Base-by-base conservation (phyloP, 2,329 filamentous ascomycete genomes). In the Aciculosporium take region DNA sequence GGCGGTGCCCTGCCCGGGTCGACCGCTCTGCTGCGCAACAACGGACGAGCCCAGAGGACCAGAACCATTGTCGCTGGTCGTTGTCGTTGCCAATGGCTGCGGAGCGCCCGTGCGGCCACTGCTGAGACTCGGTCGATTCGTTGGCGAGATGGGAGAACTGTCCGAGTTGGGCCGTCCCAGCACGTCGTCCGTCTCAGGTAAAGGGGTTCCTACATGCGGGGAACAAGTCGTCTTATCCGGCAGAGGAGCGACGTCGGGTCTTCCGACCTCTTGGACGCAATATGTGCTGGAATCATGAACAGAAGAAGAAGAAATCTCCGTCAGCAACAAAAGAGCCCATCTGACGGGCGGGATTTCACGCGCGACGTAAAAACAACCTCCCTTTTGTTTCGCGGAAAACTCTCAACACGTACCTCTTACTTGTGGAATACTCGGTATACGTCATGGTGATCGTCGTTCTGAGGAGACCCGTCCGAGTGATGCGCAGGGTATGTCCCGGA, bases 391-490 rank as follows among this genome's bases (percentile, higher is more conserved):
- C 13, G 27, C 27, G 10, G n/a, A 13, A 12, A 28, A 12, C 9
- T 28, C 27, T 10, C 27, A 28, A n/a, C 30, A 18, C 43, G 6
- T 43, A 41, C 41, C 41, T 41, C 9, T 38, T 18, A 15, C 17
- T 18, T 5, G 41, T 37, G 7, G 13, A n/a, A 7, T 2, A 12
- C 12, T 17, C 15, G 5, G 34, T 37, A 17, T 44, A 31, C 4
- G 44, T 46, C 38, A 41, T 38, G 9, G 44, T 46, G 1, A 34
- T 20, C 18, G 41, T 38, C 4, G 41, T 43, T 9, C 21, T 12
- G 20, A 41, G 15, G 10, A 18, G 5, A 5, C 34, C 33, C 6
- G 34, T 12, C 15, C 20, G 20, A 8, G 29, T 20, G 13, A 41
- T 35, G 12, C 3, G 30, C 10, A 46, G 3, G 13, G 41, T 46